These are phyloP conservation scores for Myxozyma mucilagina DNA, from an alignment of 805 yeast genomes.

Conservation along the genomic window DNA sequence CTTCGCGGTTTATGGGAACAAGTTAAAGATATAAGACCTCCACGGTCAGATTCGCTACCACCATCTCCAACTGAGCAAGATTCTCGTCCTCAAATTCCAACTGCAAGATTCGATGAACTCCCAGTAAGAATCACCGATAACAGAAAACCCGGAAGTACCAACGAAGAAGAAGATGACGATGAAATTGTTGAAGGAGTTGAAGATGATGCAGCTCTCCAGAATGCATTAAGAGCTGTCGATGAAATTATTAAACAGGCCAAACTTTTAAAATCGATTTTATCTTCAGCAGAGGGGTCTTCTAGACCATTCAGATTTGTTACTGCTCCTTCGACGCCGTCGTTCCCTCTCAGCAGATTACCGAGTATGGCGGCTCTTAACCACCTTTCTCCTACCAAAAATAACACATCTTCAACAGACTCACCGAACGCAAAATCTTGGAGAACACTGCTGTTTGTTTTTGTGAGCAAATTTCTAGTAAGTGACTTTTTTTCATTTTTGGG, in stretches of 20 bases:
- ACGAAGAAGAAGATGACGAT: not conserved
- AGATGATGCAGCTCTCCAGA: slow-evolving; percentile 10
- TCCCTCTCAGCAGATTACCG: slow-evolving; percentile 8
- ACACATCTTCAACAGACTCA: not conserved
- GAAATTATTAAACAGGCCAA: not conserved
- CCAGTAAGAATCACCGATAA: not conserved
- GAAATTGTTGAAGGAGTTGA: not conserved
- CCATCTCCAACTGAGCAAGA: slow-evolving; percentile 7
- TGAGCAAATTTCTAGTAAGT: not conserved
- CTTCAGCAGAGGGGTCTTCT: not conserved
- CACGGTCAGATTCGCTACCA: slow-evolving; percentile 8
- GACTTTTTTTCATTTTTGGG: not conserved
- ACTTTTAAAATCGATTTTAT: not conserved
- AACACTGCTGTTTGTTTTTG: not conserved
- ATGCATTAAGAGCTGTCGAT: slow-evolving; percentile 11
- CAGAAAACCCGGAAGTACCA: not conserved
- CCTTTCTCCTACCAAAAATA: not conserved
- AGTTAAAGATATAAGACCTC: slow-evolving; percentile 49
- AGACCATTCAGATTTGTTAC: slow-evolving; percentile 6
- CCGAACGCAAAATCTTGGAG: not conserved
- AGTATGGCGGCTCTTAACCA: not conserved
- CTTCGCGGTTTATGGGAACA: slow-evolving; percentile 76
- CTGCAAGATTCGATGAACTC: not conserved
- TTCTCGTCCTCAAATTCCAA: not conserved
- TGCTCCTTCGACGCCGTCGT: slow-evolving; percentile 19